Evolutionary conservation across 345 rosid genomes (phyloP).

Genomic region (Bruguiera sexangula): DNA sequence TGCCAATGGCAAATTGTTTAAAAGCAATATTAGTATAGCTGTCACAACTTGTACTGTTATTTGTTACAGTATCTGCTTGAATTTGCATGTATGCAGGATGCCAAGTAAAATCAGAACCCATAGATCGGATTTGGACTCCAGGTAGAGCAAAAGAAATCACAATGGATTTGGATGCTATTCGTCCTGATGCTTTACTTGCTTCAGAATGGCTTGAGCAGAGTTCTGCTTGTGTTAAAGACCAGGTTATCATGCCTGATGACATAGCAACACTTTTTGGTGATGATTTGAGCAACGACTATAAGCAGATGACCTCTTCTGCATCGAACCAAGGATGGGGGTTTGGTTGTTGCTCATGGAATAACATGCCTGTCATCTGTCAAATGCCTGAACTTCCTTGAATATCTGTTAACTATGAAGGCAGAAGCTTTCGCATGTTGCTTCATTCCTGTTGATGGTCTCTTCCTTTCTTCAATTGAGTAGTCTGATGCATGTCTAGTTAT

Average conservation of each 20-base stretch:
- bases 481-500: slow-evolving; percentile 7
- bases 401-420: too few relatives aligned
- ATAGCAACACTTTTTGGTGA: slow-evolving; percentile 68
- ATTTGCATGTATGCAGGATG: slow-evolving; percentile 32
- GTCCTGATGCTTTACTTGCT: slow-evolving; percentile 64
- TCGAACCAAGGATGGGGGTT: slow-evolving; percentile 57
- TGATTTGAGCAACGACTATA: slow-evolving; percentile 57
- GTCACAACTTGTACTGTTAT: neutral
- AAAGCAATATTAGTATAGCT: neutral
- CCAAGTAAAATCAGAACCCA: slow-evolving; percentile 42
- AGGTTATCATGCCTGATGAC: slow-evolving; percentile 52
- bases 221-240: slow-evolving; percentile 49
- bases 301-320: slow-evolving; percentile 45
- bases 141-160: slow-evolving; percentile 35
- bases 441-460: slow-evolving; percentile 12
- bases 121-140: slow-evolving; percentile 32
- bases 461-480: slow-evolving; percentile 13
- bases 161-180: slow-evolving; percentile 29
- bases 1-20: neutral
- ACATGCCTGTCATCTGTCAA: slow-evolving; percentile 78
- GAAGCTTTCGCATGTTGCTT: slow-evolving; percentile 8
- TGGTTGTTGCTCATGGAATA: slow-evolving; percentile 71
- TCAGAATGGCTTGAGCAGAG: slow-evolving; percentile 74
- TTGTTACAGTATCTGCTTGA: neutral
- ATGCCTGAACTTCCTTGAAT: slow-evolving; percentile 53